These are phyloP conservation scores for Candida tallmaniae DNA, from an alignment of 805 yeast genomes.

Conservation along the genomic window DNA sequence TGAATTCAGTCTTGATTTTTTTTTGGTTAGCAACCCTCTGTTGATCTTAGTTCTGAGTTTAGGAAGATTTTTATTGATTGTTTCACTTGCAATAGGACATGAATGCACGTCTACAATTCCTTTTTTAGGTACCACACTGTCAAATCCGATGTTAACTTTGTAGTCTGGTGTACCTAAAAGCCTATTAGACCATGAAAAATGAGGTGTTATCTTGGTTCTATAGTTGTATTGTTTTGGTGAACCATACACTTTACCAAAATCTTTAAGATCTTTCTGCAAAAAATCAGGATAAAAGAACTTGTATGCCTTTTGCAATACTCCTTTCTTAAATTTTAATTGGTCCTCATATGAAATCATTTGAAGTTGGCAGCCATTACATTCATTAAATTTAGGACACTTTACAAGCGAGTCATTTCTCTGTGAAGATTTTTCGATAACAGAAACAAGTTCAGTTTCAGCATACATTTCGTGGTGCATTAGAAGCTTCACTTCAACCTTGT, in stretches of 20 bases:
- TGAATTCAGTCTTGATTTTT: slow-evolving; percentile 1
- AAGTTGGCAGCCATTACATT: slow-evolving; percentile 40
- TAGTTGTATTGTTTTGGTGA: slow-evolving; percentile 37
- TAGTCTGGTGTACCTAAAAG: neutral
- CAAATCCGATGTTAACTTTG: slow-evolving; percentile 24
- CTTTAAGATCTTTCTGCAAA: slow-evolving; percentile 2
- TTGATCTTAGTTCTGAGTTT: slow-evolving; percentile 11
- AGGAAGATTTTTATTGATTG: slow-evolving; percentile 24
- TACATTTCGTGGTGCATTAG: slow-evolving; percentile 25
- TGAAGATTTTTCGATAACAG: slow-evolving; percentile 13
- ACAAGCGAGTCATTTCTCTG: slow-evolving; percentile 23
- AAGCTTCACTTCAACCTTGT: slow-evolving; percentile 24
- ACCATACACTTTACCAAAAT: slow-evolving; percentile 24
- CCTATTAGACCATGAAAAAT: slow-evolving; percentile 17
- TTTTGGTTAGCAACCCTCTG: slow-evolving; percentile 1
- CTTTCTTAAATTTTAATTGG: slow-evolving; percentile 31
- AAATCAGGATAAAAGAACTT: slow-evolving; percentile 26
- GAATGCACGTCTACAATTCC: slow-evolving; percentile 27
- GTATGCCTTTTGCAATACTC: slow-evolving; percentile 30
- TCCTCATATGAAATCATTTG: slow-evolving; percentile 37
- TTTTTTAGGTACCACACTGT: slow-evolving; percentile 19
- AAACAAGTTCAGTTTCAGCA: slow-evolving; percentile 26
- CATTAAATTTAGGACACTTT: slow-evolving; percentile 30
- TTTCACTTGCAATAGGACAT: slow-evolving; percentile 33
- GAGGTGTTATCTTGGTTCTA: slow-evolving; percentile 41